Evolutionary conservation across 2,329 filamentous ascomycete species (phyloP).

Genomic region (Sporothrix brunneoviolacea): DNA sequence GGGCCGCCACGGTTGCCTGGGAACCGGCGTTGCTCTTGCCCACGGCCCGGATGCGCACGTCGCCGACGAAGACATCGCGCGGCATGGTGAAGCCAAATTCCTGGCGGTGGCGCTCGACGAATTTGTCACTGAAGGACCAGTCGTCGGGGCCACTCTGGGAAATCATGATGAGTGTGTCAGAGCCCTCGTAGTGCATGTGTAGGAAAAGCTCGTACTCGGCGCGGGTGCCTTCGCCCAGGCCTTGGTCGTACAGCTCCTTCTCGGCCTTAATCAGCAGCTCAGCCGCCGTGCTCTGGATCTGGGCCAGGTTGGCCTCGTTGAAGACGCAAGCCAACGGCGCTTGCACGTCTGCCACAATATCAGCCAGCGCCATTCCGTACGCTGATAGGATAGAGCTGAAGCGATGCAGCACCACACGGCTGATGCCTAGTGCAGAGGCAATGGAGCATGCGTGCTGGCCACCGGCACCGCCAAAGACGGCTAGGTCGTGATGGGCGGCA

Average conservation of each 20-base stretch:
- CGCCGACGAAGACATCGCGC: conserved; percentile 81
- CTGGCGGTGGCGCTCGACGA: conserved; percentile 78
- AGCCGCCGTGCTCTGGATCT: conserved; percentile 25
- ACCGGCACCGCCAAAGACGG: conserved; percentile 85
- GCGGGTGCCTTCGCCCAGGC: conserved; percentile 47
- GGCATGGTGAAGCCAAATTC: conserved; percentile 90
- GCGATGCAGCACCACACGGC: conserved; percentile 74
- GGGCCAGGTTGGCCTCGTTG: conserved; percentile 19
- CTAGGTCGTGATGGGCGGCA: conserved; percentile 79
- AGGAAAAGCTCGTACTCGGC: conserved; percentile 48
- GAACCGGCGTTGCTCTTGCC: no score
- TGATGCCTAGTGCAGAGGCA: conserved; percentile 73
- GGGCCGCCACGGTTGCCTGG: conserved; percentile 75
- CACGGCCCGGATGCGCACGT: conserved; percentile 77
- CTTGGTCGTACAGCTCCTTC: conserved; percentile 58
- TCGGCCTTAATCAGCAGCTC: conserved; percentile 61
- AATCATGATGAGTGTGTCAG: conserved; percentile 86
- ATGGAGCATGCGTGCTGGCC: conserved; percentile 87
- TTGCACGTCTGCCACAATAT: conserved; percentile 85
- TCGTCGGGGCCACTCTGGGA: conserved; percentile 51
- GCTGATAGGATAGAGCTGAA: conserved; percentile 86
- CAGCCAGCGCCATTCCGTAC: conserved; percentile 85
- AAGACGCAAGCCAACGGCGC: conserved; percentile 62
- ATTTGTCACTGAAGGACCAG: conserved; percentile 71
- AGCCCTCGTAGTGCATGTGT: conserved; percentile 87